Evolutionary conservation across 305 asterid genomes (phyloP), one percentile per base, ranked within the genome.

Genomic region (Plantago coronopus): DNA sequence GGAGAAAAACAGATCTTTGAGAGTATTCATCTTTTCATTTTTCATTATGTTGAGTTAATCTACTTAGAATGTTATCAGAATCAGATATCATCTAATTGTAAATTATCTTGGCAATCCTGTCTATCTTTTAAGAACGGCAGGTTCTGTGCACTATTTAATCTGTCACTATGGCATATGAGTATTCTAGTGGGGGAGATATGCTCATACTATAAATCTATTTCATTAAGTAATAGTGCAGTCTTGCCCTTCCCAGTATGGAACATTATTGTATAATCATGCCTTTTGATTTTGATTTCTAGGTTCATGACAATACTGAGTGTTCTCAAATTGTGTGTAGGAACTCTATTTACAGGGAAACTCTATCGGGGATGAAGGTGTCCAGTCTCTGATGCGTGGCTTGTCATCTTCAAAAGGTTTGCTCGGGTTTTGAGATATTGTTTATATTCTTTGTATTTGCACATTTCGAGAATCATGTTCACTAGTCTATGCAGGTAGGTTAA

Each of bases 311-410:
- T 48, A 38, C 59, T 61, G 47, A 64, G 50, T 76, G 57, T 19
- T 46, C 21, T 20, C 50, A 44, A 56, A 47, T 42, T 61, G 38
- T 81, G 70, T 61, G 58, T 62, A 91, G 98, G 95, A 89, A 78
- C 89, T 93, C 61, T 75, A 74, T 79, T 68, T 93, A 78, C 90
- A 89, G 73, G 99, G 97, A 57, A 93, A 93, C 81, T 73, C 91
- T 54, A 76, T 93, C 50, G 99, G 99, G 1, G 95, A 93, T 85
- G 99, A 87, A 83, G 99, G 99, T 34, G 89, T 80, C 42, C 77
- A 81, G 57, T 91, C 97, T 59, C 73, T 91, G 73, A 80, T 89
- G 74, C 64, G 85, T 64, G 96, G 98, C 60, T 71, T 91, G 78
- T 80, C 85, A 66, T 75, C 79, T 69, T 84, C 74, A 48, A 91